Percentiles rank a stretch among this genome's conserved stretches.
Conservation (phyloP, 176 grass and related monocot species). For the maize (Zea mays) region Zm-B73-REFERENCE-NAM-5.0 NC_050101.1:157782501-157783000, state of each 20-base stretch:
- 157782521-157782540: background rate
- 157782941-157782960: conserved; percentile 65
- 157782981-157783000: conserved; percentile 58
- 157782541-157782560: conserved; percentile 52
- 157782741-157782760: conserved; percentile 71
- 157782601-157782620: conserved; percentile 60
- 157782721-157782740: conserved; percentile 68
- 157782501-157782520: conserved; percentile 38
- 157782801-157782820: conserved; percentile 84
- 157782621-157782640: conserved; percentile 85
- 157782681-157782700: conserved; percentile 51
- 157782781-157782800: conserved; percentile 88
- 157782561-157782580: conserved; percentile 72
- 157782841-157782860: conserved; percentile 70
- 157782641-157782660: conserved; percentile 73
- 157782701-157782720: conserved; percentile 68
- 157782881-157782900: conserved; percentile 45
- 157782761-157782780: conserved; percentile 73
- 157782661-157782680: conserved; percentile 85
- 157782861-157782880: conserved; percentile 88
- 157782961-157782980: conserved; percentile 51
- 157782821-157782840: conserved; percentile 59
- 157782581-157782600: conserved; percentile 55
- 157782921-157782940: conserved; percentile 43
- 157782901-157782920: conserved; percentile 42